Base-by-base conservation (phyloP, 2,329 filamentous ascomycete genomes). In the Thielaviopsis euricoi region DNA sequence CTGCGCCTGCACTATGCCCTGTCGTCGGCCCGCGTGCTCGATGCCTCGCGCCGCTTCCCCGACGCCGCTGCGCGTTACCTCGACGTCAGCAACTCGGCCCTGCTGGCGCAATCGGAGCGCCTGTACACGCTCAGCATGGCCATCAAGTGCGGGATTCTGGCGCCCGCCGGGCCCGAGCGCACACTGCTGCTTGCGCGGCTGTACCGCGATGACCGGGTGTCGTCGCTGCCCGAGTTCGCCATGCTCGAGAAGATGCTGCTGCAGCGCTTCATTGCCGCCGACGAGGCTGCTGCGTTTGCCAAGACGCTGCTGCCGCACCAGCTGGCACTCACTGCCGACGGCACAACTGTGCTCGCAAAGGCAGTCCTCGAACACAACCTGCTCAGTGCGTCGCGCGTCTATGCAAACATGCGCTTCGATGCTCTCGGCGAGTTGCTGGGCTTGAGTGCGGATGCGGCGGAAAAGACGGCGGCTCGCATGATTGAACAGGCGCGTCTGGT, bases 181-280 rank as follows among this genome's bases (percentile, higher is more conserved):
- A 89, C 86, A 62, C 82, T 87, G 52, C 83, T 85, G 50, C 78
- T 98, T 19, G 88, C 83, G 4, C 83, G 86, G 56, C 75, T 98
- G 15, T 95, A 95, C 78, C 95, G 95, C 70, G 93, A 98, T 70
- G 93, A 97, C 63, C 81, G 93, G 29, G 79, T 87, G 0, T 74
- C 76, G 3, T 80, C 83, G 54, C 79, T 93, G 1, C 80, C 85
- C 33, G 88, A 97, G 71, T 91, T 86, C 67, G 76, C 82, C 53
- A 96, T 98, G 57, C 74, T 98, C 15, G 93, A 97, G 74, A 97
- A 97, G 75, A 97, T 98, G 81, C 95, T 95, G 70, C 77, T 97
- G 53, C 89, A 97, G 70, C 82, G 90, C 6, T 76, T 98, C 3
- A 76, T 98, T 53, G 80, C 81, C 0, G 81, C 85, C 0, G 79